These are phyloP conservation scores for Micractinium sp. DNA, from an alignment of 139 green algal species.

Conservation along the genomic window DNA sequence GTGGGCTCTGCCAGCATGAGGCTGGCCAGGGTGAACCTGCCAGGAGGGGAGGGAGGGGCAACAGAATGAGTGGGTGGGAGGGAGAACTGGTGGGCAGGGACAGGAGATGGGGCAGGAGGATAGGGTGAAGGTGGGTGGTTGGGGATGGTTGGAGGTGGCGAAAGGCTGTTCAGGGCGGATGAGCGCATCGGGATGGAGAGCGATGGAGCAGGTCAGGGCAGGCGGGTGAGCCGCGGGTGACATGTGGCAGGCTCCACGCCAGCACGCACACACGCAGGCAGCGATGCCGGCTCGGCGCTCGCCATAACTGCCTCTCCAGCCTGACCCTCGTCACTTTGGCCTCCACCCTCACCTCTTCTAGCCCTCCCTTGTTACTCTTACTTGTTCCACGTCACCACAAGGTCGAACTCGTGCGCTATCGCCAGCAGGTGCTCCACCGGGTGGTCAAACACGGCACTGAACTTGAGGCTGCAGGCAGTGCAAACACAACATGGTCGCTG, in stretches of 20 bases:
- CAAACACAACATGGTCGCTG: neutral
- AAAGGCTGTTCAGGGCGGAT: too few relatives aligned
- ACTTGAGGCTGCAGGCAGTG: constrained; percentile 34
- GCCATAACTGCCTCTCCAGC: neutral
- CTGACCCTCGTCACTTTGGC: neutral
- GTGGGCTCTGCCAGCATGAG: constrained; percentile 30
- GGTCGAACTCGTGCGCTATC: constrained; percentile 44
- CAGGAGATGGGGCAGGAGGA: neutral
- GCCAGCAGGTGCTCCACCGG: constrained; percentile 39
- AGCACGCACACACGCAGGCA: too few relatives aligned
- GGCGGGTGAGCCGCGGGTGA: too few relatives aligned
- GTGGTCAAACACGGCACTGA: constrained; percentile 18
- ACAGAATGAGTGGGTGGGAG: neutral
- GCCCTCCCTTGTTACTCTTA: neutral
- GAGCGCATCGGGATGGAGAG: too few relatives aligned
- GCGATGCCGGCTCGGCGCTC: too few relatives aligned
- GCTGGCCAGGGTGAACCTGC: constrained; percentile 34
- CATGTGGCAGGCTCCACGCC: too few relatives aligned
- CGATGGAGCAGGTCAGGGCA: too few relatives aligned
- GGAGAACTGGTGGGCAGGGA: too few relatives aligned
- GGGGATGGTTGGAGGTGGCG: too few relatives aligned
- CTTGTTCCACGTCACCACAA: constrained; percentile 47
- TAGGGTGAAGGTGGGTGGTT: too few relatives aligned
- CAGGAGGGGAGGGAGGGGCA: neutral
- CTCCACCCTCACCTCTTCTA: neutral